A percentile compares a stretch with the other conserved stretches of the same genome.
These are phyloP conservation scores for Noccaea bulbosa DNA, from an alignment of 345 rosid species.

Conservation along the genomic window DNA sequence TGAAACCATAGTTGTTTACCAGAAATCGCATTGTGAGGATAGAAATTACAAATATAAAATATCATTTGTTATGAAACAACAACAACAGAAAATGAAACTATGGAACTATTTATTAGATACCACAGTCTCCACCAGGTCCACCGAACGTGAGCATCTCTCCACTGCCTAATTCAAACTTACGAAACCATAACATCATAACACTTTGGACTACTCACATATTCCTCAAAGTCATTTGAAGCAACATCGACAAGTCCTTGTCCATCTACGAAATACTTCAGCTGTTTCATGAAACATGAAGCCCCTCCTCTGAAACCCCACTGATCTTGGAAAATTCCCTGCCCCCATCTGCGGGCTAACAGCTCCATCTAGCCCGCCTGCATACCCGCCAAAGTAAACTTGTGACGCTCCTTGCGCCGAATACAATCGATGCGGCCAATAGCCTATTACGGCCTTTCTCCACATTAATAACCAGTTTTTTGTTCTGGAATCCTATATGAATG, in stretches of 20 bases:
- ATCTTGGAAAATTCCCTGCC: constrained; percentile 6
- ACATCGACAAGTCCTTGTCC: background rate
- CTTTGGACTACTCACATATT: constrained; percentile 24
- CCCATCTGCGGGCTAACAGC: constrained; percentile 22
- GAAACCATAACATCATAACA: constrained; percentile 23
- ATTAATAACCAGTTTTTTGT: constrained; percentile 23
- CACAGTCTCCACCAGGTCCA: constrained; percentile 32
- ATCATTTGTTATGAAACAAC: background rate
- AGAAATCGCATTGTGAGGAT: too few relatives aligned
- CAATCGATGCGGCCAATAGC: constrained; percentile 13
- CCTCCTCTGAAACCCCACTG: background rate
- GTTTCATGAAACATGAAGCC: constrained; percentile 14
- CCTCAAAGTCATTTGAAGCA: background rate
- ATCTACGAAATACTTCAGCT: constrained; percentile 4
- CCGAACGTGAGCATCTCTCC: constrained; percentile 22
- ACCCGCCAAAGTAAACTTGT: constrained; percentile 13
- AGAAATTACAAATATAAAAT: too few relatives aligned
- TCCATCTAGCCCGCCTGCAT: background rate
- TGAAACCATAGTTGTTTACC: too few relatives aligned
- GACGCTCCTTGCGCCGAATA: constrained; percentile 6
- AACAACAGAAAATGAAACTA: background rate
- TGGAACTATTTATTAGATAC: constrained; percentile 1
- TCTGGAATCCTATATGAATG: background rate
- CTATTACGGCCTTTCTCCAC: background rate
- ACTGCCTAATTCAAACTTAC: constrained; percentile 2